Evolutionary conservation across 1,284 basidiomycete species (phyloP).

Genomic region (Lentinula novae-zelandiae): DNA sequence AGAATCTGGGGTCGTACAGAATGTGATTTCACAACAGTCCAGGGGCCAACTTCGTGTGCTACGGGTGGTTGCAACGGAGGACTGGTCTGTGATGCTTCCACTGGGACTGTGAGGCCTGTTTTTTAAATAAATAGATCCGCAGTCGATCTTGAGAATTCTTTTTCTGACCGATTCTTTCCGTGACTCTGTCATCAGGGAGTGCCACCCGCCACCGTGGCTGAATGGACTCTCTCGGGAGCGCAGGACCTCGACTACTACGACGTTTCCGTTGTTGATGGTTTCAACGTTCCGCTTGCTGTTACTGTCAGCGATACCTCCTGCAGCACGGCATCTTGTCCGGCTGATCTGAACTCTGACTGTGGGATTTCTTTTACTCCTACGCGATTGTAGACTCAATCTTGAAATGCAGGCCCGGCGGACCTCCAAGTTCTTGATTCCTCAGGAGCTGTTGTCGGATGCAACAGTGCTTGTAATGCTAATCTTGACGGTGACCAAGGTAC

Average conservation of each 20-base stretch:
- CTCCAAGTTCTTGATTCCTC: conserved; percentile 46
- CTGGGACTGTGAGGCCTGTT: conserved; percentile 29
- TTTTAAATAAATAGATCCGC: neutral
- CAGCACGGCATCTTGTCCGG: conserved; percentile 33
- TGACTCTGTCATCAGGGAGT: conserved; percentile 28
- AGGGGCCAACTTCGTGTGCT: conserved; percentile 38
- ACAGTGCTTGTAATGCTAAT: conserved; percentile 51
- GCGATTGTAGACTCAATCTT: neutral
- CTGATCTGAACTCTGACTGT: conserved; percentile 38
- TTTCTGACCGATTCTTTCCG: neutral
- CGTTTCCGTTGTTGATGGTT: conserved; percentile 32
- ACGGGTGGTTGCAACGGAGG: conserved; percentile 47
- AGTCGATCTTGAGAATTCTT: too few species aligned
- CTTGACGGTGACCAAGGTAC: conserved; percentile 38
- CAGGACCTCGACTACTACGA: conserved; percentile 38
- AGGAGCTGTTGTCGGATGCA: conserved; percentile 52
- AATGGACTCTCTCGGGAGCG: conserved; percentile 36
- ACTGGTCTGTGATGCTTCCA: conserved; percentile 35
- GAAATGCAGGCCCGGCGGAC: conserved; percentile 32
- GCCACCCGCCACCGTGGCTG: conserved; percentile 41
- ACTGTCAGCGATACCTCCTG: conserved; percentile 33
- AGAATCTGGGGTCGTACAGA: conserved; percentile 32
- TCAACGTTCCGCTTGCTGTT: conserved; percentile 41
- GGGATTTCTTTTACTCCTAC: neutral
- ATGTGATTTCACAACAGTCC: conserved; percentile 25